Base-by-base conservation (phyloP, 1,139 yeast species). In the Geotrichum candidum region DNA sequence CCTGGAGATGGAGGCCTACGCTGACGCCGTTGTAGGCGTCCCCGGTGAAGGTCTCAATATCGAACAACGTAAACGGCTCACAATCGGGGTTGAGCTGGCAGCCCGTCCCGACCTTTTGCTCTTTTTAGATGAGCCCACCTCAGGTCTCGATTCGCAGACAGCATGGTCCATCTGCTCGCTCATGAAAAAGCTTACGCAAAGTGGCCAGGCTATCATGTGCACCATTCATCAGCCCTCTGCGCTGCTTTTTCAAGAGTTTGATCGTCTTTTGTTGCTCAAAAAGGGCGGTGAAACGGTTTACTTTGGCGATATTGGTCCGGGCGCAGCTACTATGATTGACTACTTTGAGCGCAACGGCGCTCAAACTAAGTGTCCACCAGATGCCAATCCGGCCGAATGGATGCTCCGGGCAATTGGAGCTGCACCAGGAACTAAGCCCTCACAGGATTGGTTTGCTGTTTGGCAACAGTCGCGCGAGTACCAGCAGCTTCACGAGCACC, bases 141-240 rank as follows among this genome's bases (percentile, higher is more conserved):
- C 96, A 7, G 96, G 96, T 69, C 79, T 88, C 67, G 96, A 88
- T 72, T 87, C 96, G 18, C 94, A 88, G 75, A 86, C 95, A 62
- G 92, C 95, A 11, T 87, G 92, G 92, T 82, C 90, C 33, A 84
- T 86, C 68, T 84, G 88, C 72, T 84, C 84, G 70, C 78, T 87
- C 72, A 82, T 87, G 82, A 81, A 88, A 73, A 84, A 84, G 72
- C 78, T 87, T 61, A 86, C 90, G 23, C 78, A 82, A 69, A 84
- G 84, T 66, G 92, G 92, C 31, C 92, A 87, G 74, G 89, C 92
- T 48, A 84, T 87, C 67, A 74, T 86, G 70, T 86, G 90, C 76
- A 86, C 91, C 13, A 86, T 86, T 65, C 90, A 86, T 74, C 91
- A 86, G 73, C 91, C 91, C 61, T 84, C 90, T 9, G 90, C 90